phyloP scores from a whole-genome alignment of 2,329 filamentous ascomycete species.

The Pezicula rhizophila region DNA sequence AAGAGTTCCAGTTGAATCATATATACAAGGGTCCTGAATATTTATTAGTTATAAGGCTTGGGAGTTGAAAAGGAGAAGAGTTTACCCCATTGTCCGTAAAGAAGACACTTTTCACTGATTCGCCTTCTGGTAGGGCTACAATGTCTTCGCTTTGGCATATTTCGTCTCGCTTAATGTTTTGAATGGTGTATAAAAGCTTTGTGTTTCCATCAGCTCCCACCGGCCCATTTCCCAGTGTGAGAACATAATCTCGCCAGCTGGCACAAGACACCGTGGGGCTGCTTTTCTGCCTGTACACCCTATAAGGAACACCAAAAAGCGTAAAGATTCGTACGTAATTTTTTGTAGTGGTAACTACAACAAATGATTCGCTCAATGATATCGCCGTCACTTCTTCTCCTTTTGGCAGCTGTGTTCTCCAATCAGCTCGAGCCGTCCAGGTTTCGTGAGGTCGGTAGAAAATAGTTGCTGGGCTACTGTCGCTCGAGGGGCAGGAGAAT shows the following conservation, averaged over 20 bases:
- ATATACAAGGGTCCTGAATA: constrained; percentile 81
- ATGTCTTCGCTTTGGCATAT: constrained; percentile 93
- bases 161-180: constrained; percentile 90
- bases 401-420: constrained; percentile 78
- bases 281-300: constrained; percentile 88
- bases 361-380: constrained; percentile 83
- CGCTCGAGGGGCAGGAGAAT: constrained; percentile 72
- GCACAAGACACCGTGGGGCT: constrained; percentile 86
- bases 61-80: constrained; percentile 11
- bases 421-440: constrained; percentile 87
- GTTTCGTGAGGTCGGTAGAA: constrained; percentile 97
- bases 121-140: constrained; percentile 72
- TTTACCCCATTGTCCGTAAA: constrained; percentile 85
- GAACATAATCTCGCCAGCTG: constrained; percentile 92
- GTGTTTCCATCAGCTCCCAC: constrained; percentile 72
- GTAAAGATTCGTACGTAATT: constrained; percentile 93
- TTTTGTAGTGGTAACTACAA: constrained; percentile 79
- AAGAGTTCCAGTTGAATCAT: constrained; percentile 85
- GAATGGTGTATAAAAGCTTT: constrained; percentile 81
- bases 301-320: constrained; percentile 82
- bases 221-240: constrained; percentile 90
- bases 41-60: constrained; percentile 3
- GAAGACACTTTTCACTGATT: constrained; percentile 74
- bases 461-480: constrained; percentile 65
- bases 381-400: constrained; percentile 86